Evolutionary conservation across 306 rosid genomes (phyloP).

Genomic region (Macrotyloma uniflorum): DNA sequence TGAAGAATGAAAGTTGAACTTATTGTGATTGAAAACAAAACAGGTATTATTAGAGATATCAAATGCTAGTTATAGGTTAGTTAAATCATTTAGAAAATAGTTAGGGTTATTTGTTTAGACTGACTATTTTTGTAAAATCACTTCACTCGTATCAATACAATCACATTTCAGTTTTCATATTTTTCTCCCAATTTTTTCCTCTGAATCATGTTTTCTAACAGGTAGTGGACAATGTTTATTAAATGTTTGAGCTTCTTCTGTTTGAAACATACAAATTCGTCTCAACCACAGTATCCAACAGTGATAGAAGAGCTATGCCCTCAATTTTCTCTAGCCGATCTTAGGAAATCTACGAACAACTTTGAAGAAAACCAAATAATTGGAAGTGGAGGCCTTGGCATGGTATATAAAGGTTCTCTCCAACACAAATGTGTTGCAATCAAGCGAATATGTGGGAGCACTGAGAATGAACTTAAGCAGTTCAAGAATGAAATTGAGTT

Average conservation of each 20-base stretch:
- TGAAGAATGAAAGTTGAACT: not conserved
- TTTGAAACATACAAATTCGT: not conserved
- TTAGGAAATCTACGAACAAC: constrained; percentile 27
- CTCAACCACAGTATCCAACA: not conserved
- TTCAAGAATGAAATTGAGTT: constrained; percentile 27
- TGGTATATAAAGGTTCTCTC: constrained; percentile 31
- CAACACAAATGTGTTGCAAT: not conserved
- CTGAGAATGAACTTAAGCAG: not conserved
- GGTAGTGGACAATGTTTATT: not conserved
- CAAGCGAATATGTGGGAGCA: not conserved
- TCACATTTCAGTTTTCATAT: too few species aligned
- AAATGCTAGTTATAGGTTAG: too few species aligned
- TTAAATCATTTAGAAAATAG: too few species aligned
- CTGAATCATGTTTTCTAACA: too few species aligned
- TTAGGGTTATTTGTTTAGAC: too few species aligned
- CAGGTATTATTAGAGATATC: too few species aligned
- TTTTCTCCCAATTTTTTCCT: too few species aligned
- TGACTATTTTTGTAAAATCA: too few species aligned
- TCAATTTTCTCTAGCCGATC: constrained; percentile 28
- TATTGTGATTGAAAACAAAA: not conserved
- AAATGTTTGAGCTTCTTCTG: not conserved
- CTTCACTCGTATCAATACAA: too few species aligned
- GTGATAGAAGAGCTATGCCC: constrained; percentile 29
- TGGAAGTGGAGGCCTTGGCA: not conserved
- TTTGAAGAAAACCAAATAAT: not conserved